Conservation (phyloP, 2,329 filamentous ascomycete genomes). For the Colletotrichum sp. region DNA sequence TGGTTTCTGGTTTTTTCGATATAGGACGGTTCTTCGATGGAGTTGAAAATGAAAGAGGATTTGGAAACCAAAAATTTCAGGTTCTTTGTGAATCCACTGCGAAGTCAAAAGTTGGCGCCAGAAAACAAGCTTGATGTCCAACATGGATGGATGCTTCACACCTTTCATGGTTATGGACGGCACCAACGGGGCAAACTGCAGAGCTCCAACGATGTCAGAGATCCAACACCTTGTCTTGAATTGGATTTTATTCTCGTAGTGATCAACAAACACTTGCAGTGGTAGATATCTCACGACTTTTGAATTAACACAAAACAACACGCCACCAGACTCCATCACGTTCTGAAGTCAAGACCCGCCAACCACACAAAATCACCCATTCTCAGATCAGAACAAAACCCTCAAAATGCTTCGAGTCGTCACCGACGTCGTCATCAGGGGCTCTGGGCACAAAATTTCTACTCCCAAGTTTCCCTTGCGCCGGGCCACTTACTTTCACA, state of each 20-base stretch:
- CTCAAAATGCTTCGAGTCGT: too few species aligned
- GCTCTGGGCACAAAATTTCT: too few species aligned
- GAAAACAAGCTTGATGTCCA: neutral
- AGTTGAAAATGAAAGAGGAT: neutral
- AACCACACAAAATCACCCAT: neutral
- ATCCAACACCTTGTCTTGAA: too few species aligned
- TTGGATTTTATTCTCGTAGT: too few species aligned
- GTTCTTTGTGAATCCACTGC: neutral
- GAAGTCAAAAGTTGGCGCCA: neutral
- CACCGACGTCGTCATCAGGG: too few species aligned
- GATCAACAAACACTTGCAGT: too few species aligned
- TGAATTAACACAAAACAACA: too few species aligned
- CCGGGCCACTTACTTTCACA: fast-evolving
- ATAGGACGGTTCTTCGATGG: neutral
- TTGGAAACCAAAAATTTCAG: neutral
- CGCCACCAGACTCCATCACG: neutral
- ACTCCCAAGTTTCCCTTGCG: fast-evolving
- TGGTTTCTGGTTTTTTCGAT: neutral
- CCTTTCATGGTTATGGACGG: neutral
- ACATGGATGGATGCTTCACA: neutral
- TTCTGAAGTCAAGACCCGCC: neutral
- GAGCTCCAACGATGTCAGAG: too few species aligned
- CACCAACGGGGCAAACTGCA: neutral
- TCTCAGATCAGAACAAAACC: too few species aligned
- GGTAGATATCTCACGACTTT: too few species aligned